These are phyloP conservation scores for Henningerozyma blattae DNA, from an alignment of 805 yeast species.

Conservation along the genomic window DNA sequence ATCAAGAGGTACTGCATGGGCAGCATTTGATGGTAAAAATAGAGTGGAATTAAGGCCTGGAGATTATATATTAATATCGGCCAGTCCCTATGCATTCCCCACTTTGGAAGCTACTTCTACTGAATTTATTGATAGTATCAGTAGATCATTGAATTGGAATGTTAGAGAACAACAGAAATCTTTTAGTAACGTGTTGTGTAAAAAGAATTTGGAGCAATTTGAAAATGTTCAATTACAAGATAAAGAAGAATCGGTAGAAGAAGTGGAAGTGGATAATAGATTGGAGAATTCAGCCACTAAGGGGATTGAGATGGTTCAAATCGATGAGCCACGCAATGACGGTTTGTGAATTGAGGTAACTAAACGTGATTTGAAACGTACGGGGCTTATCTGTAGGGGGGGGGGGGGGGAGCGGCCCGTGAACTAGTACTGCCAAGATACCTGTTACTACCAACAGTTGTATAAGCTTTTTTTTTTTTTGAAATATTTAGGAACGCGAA, in stretches of 20 bases:
- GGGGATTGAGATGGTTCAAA: not conserved
- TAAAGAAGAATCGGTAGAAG: slow-evolving; percentile 3
- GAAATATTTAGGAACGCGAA: no score
- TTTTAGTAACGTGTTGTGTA: slow-evolving; percentile 30
- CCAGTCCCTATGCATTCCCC: slow-evolving; percentile 89
- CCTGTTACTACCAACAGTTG: no score
- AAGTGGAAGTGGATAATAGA: slow-evolving; percentile 1
- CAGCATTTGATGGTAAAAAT: slow-evolving; percentile 88
- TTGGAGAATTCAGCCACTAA: not conserved
- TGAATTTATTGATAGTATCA: slow-evolving; percentile 74
- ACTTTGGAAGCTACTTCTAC: slow-evolving; percentile 66
- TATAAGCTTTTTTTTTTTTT: no score
- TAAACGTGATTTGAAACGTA: not conserved
- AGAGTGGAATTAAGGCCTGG: slow-evolving; percentile 74
- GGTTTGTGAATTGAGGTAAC: not conserved
- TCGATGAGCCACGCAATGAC: not conserved
- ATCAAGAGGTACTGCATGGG: slow-evolving; percentile 90
- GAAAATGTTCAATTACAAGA: slow-evolving; percentile 2
- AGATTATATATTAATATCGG: slow-evolving; percentile 73
- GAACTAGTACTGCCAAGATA: no score
- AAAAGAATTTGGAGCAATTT: slow-evolving; percentile 9
- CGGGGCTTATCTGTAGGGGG: no score
- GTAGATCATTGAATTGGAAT: slow-evolving; percentile 88
- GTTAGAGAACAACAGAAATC: slow-evolving; percentile 81
- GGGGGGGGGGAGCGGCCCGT: no score